Conservation (phyloP, 2,329 filamentous ascomycete species). For the Cordyceps javanica region DNA sequence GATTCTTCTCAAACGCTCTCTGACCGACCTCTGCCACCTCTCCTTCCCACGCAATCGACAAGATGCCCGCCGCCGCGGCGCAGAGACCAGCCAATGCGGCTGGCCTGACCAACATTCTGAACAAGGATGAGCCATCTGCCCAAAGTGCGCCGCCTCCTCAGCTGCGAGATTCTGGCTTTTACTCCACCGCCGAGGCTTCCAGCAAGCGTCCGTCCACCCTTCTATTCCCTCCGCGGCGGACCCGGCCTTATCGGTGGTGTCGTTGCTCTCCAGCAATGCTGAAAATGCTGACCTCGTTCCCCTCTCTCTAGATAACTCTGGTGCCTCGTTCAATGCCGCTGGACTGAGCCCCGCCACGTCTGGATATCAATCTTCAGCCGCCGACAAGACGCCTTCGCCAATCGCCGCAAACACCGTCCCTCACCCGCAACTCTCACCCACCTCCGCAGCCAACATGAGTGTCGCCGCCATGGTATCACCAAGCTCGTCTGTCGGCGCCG, state of each 20-base stretch:
- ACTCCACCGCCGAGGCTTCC: slow-evolving; percentile 36
- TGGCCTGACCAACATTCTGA: slow-evolving; percentile 34
- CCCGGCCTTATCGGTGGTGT: neutral
- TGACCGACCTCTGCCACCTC: neutral
- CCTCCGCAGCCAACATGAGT: slow-evolving; percentile 55
- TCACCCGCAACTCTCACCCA: slow-evolving; percentile 50
- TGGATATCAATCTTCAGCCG: slow-evolving; percentile 43
- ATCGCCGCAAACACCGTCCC: slow-evolving; percentile 45
- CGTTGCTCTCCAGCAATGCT: neutral
- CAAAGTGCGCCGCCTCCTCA: slow-evolving; percentile 25
- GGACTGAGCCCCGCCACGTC: slow-evolving; percentile 37
- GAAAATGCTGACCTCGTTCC: neutral
- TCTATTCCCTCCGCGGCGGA: slow-evolving; percentile 3
- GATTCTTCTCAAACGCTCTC: neutral
- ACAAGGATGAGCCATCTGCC: slow-evolving; percentile 27
- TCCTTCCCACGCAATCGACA: neutral
- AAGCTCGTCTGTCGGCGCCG: slow-evolving; percentile 39
- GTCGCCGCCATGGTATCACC: slow-evolving; percentile 61
- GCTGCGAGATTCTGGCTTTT: slow-evolving; percentile 37
- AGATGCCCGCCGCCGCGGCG: slow-evolving; percentile 23
- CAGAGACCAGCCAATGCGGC: slow-evolving; percentile 28
- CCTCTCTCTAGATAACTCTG: slow-evolving; percentile 29
- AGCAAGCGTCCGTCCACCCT: slow-evolving; percentile 35
- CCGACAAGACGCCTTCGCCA: slow-evolving; percentile 59
- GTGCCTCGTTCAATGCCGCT: slow-evolving; percentile 32